Evolutionary conservation across 202 grass and related monocot genomes (phyloP).

Genomic region (Brachypodium distachyon): DNA sequence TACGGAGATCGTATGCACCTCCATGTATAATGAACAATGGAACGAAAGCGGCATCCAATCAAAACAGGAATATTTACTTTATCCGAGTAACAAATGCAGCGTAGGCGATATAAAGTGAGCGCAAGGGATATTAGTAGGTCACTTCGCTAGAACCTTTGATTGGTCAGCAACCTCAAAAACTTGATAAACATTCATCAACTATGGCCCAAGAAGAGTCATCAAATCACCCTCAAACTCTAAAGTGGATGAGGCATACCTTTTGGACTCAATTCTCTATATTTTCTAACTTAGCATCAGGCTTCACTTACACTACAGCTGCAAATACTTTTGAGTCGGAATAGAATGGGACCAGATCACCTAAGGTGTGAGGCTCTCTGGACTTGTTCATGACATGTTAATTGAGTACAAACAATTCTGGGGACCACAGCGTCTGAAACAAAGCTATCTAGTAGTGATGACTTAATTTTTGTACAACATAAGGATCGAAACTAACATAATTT

Average conservation of each 20-base stretch:
- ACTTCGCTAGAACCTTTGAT: background rate
- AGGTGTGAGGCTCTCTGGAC: background rate
- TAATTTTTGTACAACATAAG: background rate
- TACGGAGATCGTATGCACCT: background rate
- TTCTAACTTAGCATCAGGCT: background rate
- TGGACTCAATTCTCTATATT: background rate
- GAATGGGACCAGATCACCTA: background rate
- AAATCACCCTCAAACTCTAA: background rate
- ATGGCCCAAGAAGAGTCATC: background rate
- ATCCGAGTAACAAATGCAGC: background rate
- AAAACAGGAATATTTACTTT: conserved; percentile 7
- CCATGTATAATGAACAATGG: background rate
- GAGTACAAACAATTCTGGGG: background rate
- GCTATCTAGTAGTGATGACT: background rate
- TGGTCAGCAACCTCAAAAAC: background rate
- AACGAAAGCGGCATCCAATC: background rate
- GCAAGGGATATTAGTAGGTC: background rate
- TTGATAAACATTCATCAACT: background rate
- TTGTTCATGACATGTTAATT: background rate
- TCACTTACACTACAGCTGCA: background rate
- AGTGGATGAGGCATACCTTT: background rate
- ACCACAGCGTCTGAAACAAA: background rate
- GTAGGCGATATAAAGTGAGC: background rate
- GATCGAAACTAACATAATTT: background rate
- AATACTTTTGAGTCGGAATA: background rate